phyloP scores from a whole-genome alignment of 495 filamentous ascomycete genomes.

The Aspergillus asperescens region DNA sequence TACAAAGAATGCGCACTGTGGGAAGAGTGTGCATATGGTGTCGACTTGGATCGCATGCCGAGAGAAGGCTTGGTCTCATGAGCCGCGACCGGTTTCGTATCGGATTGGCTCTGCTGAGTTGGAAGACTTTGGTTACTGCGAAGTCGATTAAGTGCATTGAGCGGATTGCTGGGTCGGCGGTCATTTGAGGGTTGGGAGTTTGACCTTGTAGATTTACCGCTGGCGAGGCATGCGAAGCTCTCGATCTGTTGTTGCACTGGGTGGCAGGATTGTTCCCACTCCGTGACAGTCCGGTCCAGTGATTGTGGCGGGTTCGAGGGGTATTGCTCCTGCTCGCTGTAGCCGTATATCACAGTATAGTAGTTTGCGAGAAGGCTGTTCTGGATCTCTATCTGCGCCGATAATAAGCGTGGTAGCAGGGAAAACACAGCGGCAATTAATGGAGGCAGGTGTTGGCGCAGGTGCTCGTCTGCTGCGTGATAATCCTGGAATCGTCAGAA shows the following conservation, averaged over 20 bases:
- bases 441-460: constrained; percentile 69
- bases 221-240: constrained; percentile 60
- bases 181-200: constrained; percentile 47
- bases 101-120: constrained; percentile 11
- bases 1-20: not conserved
- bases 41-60: constrained; percentile 12
- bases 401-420: constrained; percentile 72
- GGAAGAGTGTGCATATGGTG: constrained; percentile 11
- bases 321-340: constrained; percentile 65
- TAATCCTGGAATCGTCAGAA: constrained; percentile 58
- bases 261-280: constrained; percentile 63
- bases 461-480: constrained; percentile 70
- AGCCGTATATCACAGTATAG: constrained; percentile 79
- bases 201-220: constrained; percentile 68
- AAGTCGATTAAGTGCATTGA: constrained; percentile 9
- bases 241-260: constrained; percentile 68
- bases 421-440: constrained; percentile 69
- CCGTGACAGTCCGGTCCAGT: constrained; percentile 63
- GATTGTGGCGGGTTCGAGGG: constrained; percentile 62
- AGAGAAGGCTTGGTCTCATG: constrained; percentile 19
- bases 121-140: constrained; percentile 22
- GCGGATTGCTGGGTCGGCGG: constrained; percentile 28
- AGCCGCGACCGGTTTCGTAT: constrained; percentile 6
- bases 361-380: constrained; percentile 76
- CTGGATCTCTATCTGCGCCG: constrained; percentile 72